A percentile compares a stretch with the other conserved stretches of the same genome.
Evolutionary conservation across 768 basidiomycete genomes (phyloP).

Genomic region (Tulasnella sp.): DNA sequence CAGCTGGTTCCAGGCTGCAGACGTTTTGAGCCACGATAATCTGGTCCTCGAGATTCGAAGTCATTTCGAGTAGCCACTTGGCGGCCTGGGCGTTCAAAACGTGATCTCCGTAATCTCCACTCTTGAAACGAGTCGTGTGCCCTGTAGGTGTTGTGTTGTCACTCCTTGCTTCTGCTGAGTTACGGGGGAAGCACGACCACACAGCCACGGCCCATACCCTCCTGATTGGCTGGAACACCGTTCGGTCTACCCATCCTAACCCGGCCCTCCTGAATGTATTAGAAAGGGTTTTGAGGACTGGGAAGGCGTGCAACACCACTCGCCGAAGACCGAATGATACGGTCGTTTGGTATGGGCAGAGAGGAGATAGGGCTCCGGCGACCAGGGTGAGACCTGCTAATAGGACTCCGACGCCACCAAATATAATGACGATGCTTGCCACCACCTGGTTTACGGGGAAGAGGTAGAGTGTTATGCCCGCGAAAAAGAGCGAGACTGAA

Average conservation of each 20-base stretch:
- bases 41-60: not conserved
- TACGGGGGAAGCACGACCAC: not conserved
- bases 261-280: not conserved
- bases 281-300: not conserved
- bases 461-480: not conserved
- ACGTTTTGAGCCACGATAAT: not conserved
- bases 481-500: conserved; percentile 14
- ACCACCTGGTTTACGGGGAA: conserved; percentile 1
- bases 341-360: conserved; percentile 17
- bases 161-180: not conserved
- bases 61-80: not conserved
- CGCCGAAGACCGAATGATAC: conserved; percentile 6
- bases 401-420: not conserved
- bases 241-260: not conserved
- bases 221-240: not conserved
- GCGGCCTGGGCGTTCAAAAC: not conserved
- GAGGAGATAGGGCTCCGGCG: not conserved
- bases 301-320: not conserved
- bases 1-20: not conserved
- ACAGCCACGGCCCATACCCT: not conserved
- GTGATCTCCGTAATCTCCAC: not conserved
- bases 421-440: not conserved
- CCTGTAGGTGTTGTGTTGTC: not conserved
- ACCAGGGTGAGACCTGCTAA: not conserved
- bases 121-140: not conserved